A percentile compares a stretch with the other conserved stretches of the same genome.
phyloP scores from a whole-genome alignment of 1,284 basidiomycete genomes.

The Phlebopus sp. region DNA sequence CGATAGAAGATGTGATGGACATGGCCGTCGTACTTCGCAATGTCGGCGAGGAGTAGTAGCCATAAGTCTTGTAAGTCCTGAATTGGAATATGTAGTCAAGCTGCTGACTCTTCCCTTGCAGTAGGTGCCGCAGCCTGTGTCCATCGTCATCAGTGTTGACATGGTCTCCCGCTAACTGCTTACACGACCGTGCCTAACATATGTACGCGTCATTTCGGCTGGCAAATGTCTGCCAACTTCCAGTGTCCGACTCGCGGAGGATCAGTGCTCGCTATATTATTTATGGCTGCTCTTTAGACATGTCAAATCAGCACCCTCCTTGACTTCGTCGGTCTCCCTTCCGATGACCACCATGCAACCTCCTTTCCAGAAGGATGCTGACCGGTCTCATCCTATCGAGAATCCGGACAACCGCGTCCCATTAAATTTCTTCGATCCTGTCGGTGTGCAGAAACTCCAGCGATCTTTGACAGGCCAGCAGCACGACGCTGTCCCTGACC shows the following conservation, averaged over 20 bases:
- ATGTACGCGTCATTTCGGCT: too few relatives aligned
- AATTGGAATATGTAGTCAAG: too few relatives aligned
- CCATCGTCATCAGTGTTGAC: too few relatives aligned
- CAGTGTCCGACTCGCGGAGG: too few relatives aligned
- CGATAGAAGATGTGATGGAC: constrained; percentile 23
- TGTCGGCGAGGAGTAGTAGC: not conserved
- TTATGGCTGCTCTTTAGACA: not conserved
- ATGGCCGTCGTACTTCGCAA: not conserved
- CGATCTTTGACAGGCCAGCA: constrained; percentile 15
- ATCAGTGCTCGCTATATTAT: too few relatives aligned
- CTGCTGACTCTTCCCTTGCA: too few relatives aligned
- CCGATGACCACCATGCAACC: not conserved
- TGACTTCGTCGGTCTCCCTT: not conserved
- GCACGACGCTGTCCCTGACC: not conserved
- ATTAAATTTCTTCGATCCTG: constrained; percentile 36
- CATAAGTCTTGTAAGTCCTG: too few relatives aligned
- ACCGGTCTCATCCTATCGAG: not conserved
- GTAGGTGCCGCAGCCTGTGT: too few relatives aligned
- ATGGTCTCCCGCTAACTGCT: too few relatives aligned
- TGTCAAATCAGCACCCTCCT: not conserved
- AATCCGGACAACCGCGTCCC: constrained; percentile 1
- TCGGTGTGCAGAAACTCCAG: constrained; percentile 29
- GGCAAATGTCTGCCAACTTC: too few relatives aligned
- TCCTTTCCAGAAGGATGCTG: not conserved
- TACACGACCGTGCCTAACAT: too few relatives aligned